Percentiles rank a stretch among this genome's conserved stretches.
phyloP scores from a whole-genome alignment of 2,329 filamentous ascomycete genomes.

The Lasiodiplodia sp. region DNA sequence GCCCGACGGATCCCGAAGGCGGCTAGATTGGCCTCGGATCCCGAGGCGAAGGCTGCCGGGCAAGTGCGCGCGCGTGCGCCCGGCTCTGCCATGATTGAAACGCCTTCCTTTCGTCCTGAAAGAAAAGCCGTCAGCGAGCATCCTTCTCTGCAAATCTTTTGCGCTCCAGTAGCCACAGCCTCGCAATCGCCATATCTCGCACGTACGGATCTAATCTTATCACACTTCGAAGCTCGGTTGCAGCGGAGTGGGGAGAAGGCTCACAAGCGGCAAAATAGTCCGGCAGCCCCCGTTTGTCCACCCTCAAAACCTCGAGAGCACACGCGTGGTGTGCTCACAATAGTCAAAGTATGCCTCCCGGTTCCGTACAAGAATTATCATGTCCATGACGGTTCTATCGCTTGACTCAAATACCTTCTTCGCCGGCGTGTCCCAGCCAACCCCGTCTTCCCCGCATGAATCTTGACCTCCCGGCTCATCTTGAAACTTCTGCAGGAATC shows the following conservation, averaged over 20 bases:
- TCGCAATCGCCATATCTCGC: not conserved
- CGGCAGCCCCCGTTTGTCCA: not conserved
- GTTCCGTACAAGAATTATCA: not conserved
- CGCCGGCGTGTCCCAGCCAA: constrained; percentile 4
- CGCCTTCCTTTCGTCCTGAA: constrained; percentile 5
- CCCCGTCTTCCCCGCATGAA: constrained; percentile 28
- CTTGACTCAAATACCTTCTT: constrained; percentile 4
- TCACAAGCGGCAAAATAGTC: constrained; percentile 18
- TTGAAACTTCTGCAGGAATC: constrained; percentile 3
- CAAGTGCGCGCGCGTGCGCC: not conserved
- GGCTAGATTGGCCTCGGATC: not conserved
- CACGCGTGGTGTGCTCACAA: not conserved
- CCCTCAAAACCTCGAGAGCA: not conserved
- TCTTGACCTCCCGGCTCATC: constrained; percentile 9
- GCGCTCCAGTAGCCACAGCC: not conserved
- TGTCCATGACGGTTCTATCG: constrained; percentile 14
- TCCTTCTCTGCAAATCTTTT: not conserved
- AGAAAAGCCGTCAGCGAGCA: too few species aligned
- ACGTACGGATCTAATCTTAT: constrained; percentile 30
- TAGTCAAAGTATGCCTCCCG: constrained; percentile 3
- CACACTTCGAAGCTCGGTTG: constrained; percentile 20
- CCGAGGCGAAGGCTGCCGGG: constrained; percentile 11
- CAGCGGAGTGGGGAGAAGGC: constrained; percentile 9
- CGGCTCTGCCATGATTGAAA: not conserved
- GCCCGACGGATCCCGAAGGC: not conserved